These are phyloP conservation scores for Arthrobotrys iridis DNA, from an alignment of 2,329 filamentous ascomycete species.

Conservation along the genomic window DNA sequence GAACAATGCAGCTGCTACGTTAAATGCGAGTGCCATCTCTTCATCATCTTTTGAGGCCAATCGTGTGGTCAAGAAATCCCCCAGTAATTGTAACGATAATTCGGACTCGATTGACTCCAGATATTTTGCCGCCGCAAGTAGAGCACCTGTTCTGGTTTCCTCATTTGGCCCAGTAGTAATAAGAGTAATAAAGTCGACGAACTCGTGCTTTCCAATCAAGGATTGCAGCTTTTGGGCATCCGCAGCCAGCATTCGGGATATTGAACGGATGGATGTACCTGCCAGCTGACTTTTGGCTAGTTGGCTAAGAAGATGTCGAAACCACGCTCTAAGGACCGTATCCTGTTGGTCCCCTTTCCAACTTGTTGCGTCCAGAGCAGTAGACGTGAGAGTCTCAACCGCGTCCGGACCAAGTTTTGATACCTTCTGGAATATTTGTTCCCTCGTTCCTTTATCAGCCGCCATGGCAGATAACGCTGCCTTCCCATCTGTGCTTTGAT, in stretches of 20 bases:
- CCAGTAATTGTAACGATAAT: conserved; percentile 55
- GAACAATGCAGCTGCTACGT: conserved; percentile 87
- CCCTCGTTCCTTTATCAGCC: conserved; percentile 20
- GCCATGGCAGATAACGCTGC: conserved; percentile 46
- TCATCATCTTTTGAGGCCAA: conserved; percentile 80
- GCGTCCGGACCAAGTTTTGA: conserved; percentile 53
- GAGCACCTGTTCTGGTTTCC: conserved; percentile 56
- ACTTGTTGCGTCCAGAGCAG: conserved; percentile 53
- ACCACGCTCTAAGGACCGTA: conserved; percentile 54
- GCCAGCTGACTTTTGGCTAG: conserved; percentile 27
- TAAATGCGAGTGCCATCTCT: conserved; percentile 90
- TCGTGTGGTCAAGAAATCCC: conserved; percentile 71
- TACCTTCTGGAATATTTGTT: conserved; percentile 37
- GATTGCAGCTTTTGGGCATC: conserved; percentile 54
- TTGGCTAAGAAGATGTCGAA: conserved; percentile 53
- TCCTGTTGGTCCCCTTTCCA: conserved; percentile 54
- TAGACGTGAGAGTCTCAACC: conserved; percentile 55
- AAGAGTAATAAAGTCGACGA: conserved; percentile 55
- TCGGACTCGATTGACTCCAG: conserved; percentile 54
- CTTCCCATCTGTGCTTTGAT: conserved; percentile 52
- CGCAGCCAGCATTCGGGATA: conserved; percentile 55
- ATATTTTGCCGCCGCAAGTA: conserved; percentile 57
- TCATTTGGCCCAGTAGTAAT: conserved; percentile 53
- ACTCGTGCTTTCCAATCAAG: conserved; percentile 54
- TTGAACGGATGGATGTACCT: conserved; percentile 51